Evolutionary conservation across 1,284 basidiomycete species (phyloP).

Genomic region (Tilletiaria anomala): DNA sequence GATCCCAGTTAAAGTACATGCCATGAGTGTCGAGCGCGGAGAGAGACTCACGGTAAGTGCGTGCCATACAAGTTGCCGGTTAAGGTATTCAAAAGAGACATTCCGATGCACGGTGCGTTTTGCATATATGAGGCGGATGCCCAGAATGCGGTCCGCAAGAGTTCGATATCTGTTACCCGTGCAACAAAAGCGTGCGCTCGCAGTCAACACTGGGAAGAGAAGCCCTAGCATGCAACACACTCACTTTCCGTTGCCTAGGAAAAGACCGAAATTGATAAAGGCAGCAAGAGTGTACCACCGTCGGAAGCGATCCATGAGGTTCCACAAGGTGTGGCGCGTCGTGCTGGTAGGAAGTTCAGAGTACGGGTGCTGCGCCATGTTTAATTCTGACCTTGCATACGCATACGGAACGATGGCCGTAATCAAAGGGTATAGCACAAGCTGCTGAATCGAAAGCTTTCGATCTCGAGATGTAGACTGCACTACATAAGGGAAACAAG

Average conservation of each 20-base stretch:
- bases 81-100: constrained; percentile 97
- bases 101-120: constrained; percentile 59
- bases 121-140: constrained; percentile 62
- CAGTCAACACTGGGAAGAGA: not conserved
- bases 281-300: constrained; percentile 49
- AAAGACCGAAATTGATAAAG: constrained; percentile 63
- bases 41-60: constrained; percentile 68
- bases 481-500: constrained; percentile 6
- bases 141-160: constrained; percentile 64
- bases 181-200: constrained; percentile 1
- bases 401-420: constrained; percentile 67
- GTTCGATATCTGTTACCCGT: constrained; percentile 63
- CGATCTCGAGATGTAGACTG: constrained; percentile 22
- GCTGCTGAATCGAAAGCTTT: constrained; percentile 19
- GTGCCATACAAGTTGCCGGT: constrained; percentile 98
- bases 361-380: constrained; percentile 72
- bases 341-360: constrained; percentile 49
- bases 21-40: constrained; percentile 4
- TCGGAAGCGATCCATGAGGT: constrained; percentile 55
- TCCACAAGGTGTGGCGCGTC: constrained; percentile 55
- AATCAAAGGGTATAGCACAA: constrained; percentile 52
- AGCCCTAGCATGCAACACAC: constrained; percentile 20
- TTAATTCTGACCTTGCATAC: constrained; percentile 55
- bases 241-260: constrained; percentile 72
- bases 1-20: not conserved